Conservation (phyloP, 805 yeast species). For the Candida jianshihensis region DNA sequence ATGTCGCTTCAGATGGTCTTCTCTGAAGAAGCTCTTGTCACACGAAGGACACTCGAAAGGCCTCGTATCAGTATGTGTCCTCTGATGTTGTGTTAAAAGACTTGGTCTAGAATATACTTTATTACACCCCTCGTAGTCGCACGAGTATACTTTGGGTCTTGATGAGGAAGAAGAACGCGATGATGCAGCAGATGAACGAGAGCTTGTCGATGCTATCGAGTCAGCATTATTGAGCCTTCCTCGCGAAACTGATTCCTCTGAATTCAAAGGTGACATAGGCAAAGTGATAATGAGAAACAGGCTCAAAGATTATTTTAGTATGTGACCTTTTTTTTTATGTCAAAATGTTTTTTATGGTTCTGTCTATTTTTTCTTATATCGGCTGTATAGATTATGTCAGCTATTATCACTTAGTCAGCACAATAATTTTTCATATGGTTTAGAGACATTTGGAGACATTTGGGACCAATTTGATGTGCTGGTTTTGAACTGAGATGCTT, state of each 20-base stretch:
- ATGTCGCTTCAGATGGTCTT: constrained; percentile 78
- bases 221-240: neutral
- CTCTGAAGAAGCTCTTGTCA: constrained; percentile 57
- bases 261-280: too few species aligned
- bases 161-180: constrained; percentile 23
- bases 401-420: too few species aligned
- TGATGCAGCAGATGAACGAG: constrained; percentile 4
- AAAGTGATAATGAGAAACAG: too few species aligned
- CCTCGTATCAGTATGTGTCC: constrained; percentile 71
- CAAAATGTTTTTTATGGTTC: too few species aligned
- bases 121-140: constrained; percentile 59
- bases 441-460: too few species aligned
- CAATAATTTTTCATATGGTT: too few species aligned
- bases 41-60: constrained; percentile 72
- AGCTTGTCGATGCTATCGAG: neutral
- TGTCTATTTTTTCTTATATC: too few species aligned
- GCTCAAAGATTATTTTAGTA: too few species aligned
- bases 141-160: constrained; percentile 55
- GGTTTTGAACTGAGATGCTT: neutral
- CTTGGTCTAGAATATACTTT: constrained; percentile 81
- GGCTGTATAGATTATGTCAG: too few species aligned
- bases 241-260: too few species aligned
- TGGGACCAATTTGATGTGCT: too few species aligned
- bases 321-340: too few species aligned
- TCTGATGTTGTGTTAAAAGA: constrained; percentile 70